Conservation (phyloP, 331 rosid species). For the Acacia concinna region DNA sequence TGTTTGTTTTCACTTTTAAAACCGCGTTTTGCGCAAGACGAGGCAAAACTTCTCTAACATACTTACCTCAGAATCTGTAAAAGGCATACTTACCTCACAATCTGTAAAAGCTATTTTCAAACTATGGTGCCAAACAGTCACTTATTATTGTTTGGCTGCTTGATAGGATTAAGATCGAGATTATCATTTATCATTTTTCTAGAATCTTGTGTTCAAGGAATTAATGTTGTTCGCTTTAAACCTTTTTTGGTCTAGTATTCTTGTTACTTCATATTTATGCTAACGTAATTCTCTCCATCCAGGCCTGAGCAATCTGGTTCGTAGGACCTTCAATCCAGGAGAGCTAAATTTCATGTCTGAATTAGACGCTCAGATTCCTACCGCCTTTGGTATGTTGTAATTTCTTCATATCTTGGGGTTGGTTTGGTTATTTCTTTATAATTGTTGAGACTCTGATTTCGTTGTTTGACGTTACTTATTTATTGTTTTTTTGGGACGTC, state of each 20-base stretch:
- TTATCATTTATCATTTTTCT: no score
- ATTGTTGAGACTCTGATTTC: neutral
- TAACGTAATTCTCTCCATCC: conserved; percentile 14
- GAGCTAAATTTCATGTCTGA: conserved; percentile 79
- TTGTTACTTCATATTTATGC: conserved; percentile 1
- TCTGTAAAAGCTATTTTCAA: no score
- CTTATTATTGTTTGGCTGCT: neutral
- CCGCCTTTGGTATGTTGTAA: conserved; percentile 63
- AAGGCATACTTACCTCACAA: no score
- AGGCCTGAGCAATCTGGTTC: conserved; percentile 51
- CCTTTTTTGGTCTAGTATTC: neutral
- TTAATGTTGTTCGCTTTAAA: neutral
- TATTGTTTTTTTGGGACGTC: neutral
- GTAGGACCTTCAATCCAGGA: conserved; percentile 35
- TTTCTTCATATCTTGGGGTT: neutral
- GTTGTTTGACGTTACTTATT: no score
- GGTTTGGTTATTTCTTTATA: neutral
- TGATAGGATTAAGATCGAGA: neutral
- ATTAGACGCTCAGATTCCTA: conserved; percentile 67
- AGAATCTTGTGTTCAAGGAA: neutral
- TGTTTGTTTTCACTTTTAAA: no score
- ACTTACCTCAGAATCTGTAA: no score
- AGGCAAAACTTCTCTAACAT: no score
- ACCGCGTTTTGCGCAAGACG: no score
- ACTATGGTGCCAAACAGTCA: no score